Conservation (phyloP, 2,329 filamentous ascomycete species). For the Amesomyces nigricolor region DNA sequence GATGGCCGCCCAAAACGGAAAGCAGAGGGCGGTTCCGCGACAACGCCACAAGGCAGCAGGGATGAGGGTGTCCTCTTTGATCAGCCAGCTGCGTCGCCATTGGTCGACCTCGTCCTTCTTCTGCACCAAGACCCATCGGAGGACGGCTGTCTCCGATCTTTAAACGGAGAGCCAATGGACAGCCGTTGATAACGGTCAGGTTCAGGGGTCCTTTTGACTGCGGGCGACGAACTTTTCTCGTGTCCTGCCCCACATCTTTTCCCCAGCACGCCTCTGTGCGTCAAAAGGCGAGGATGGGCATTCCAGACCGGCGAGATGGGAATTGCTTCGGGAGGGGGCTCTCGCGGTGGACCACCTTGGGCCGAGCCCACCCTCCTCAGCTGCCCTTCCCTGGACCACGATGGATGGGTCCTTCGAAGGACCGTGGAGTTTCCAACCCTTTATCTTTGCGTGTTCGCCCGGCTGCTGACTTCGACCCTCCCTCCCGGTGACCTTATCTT, state of each 20-base stretch:
- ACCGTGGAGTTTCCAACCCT: not conserved
- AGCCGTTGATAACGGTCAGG: constrained; percentile 17
- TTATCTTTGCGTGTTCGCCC: not conserved
- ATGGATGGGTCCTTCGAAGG: not conserved
- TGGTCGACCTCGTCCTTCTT: constrained; percentile 1
- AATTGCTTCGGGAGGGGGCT: not conserved
- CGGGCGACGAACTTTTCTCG: constrained; percentile 6
- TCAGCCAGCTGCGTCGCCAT: not conserved
- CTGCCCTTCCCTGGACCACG: no score
- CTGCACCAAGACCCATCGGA: constrained; percentile 6
- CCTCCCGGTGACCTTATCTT: not conserved
- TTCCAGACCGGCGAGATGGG: not conserved
- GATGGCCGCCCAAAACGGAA: constrained; percentile 16
- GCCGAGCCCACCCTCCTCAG: no score
- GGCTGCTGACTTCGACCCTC: not conserved
- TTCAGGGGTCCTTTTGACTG: constrained; percentile 3
- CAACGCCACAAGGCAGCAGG: not conserved
- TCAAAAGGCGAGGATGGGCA: not conserved
- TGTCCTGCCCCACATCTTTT: not conserved
- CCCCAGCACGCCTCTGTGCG: not conserved
- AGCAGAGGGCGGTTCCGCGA: not conserved
- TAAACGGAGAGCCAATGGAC: constrained; percentile 14
- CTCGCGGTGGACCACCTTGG: not conserved
- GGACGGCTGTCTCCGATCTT: constrained; percentile 17
- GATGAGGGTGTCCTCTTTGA: not conserved